A percentile compares a stretch with the other conserved stretches of the same genome.
Conservation (phyloP, 2,329 filamentous ascomycete species). For the Arthrobotrys iridis region DNA sequence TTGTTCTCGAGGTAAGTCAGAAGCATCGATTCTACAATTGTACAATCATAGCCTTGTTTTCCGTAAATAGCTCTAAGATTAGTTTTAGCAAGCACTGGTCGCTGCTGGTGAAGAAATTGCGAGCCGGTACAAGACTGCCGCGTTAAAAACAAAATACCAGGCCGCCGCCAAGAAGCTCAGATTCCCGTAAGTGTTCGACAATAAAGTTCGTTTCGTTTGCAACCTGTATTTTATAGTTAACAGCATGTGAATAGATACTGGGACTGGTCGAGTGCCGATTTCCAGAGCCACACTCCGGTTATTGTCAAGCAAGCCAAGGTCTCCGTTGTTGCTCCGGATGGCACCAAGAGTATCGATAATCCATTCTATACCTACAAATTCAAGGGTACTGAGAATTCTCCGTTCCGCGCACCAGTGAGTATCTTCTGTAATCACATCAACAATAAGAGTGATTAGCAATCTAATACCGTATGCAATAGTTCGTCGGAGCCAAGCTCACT, state of each 20-base stretch:
- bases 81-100: conserved; percentile 53
- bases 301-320: conserved; percentile 36
- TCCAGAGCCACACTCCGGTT: conserved; percentile 48
- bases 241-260: conserved; percentile 54
- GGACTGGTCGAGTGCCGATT: conserved; percentile 55
- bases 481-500: conserved; percentile 1
- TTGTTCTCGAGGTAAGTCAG: conserved; percentile 56
- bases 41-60: background rate
- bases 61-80: background rate
- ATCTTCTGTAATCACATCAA: background rate
- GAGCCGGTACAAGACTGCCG: conserved; percentile 41
- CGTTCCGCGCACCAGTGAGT: background rate
- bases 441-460: background rate
- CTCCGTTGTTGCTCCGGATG: conserved; percentile 33
- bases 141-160: conserved; percentile 49
- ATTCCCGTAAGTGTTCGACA: conserved; percentile 56
- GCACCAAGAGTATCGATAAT: conserved; percentile 17
- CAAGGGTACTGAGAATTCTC: background rate
- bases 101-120: conserved; percentile 45
- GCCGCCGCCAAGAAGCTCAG: conserved; percentile 54
- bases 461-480: conserved; percentile 3
- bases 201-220: too few species aligned
- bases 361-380: conserved; percentile 11
- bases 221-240: too few species aligned
- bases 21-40: background rate